Base-by-base conservation (phyloP, 2,329 filamentous ascomycete genomes). In the Microdochium nivale region DNA sequence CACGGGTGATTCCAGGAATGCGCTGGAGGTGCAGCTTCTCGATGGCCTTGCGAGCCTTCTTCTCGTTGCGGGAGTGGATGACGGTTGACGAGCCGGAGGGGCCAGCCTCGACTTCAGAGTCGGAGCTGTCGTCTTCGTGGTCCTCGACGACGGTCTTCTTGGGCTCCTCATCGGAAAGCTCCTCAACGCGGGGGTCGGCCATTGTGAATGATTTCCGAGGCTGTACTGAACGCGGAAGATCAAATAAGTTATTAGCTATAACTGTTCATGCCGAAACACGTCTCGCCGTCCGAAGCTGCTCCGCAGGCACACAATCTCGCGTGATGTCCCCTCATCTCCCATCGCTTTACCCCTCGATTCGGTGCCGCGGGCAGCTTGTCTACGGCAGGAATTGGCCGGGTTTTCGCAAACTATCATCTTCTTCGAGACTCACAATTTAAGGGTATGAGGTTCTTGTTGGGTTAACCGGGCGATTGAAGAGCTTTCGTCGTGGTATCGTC, bases 31-130 rank as follows among this genome's bases (percentile, higher is more conserved):
- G 91, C 69, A 97, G 85, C 86, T 99, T 99, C 74, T 90, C 88
- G 71, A 99, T 95, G 68, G 91, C 90, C 84, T 99, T 99, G 78
- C 94, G 87, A 66, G 94, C 95, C 86, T 99, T 99, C 88, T 99
- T 99, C 87, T 99, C 94, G 79, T 97, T 97, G 75, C 94, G 90
- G 70, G 90, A 96, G 83, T 97, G 92, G 68, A 99, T 86, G 65
- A 94, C 84, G 68, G 92, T 87, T 59, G 87, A 84, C 67, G 90
- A 88, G 69, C 92, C 94, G 62, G 88, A 86, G 70, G 92, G 90
- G 62, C 70, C 72, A 57, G 82, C 85, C 72, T 94, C 90, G 64
- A 81, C 85, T 65, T 87, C 87, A 65, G 86, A 88, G 62, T 89
- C 86, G 66, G 83, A 84, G 76, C 81, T 85, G 68, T 79, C 83